phyloP scores from a whole-genome alignment of 2,329 filamentous ascomycete genomes.

The Mycosphaerella sp. region DNA sequence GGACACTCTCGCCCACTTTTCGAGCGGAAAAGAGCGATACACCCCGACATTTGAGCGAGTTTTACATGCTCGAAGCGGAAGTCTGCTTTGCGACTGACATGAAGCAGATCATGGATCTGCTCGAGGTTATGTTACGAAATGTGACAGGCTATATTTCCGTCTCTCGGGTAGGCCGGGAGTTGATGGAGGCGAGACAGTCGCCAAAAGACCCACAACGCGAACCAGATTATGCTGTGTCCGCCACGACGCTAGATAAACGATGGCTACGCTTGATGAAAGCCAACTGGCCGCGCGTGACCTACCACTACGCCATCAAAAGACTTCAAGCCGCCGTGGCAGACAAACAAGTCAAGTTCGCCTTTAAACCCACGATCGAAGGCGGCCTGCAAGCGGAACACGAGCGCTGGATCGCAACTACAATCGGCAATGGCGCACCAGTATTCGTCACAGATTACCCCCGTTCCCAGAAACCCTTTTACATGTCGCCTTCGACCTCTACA shows the following conservation, averaged over 20 bases:
- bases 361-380: slow-evolving; percentile 61
- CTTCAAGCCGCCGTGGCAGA: slow-evolving; percentile 50
- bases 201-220: slow-evolving; percentile 31
- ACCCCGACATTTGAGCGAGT: slow-evolving; percentile 87
- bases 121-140: slow-evolving; percentile 67
- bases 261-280: slow-evolving; percentile 50
- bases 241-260: slow-evolving; percentile 54
- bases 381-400: slow-evolving; percentile 90
- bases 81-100: slow-evolving; percentile 69
- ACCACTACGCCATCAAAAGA: slow-evolving; percentile 65
- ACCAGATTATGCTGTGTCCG: slow-evolving; percentile 35
- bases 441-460: slow-evolving; percentile 94
- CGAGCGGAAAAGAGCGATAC: slow-evolving; percentile 91
- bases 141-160: slow-evolving; percentile 46
- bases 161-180: slow-evolving; percentile 49
- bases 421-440: slow-evolving; percentile 59
- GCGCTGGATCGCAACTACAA: slow-evolving; percentile 67
- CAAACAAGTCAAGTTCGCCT: slow-evolving; percentile 52
- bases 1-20: slow-evolving; percentile 90
- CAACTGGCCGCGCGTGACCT: slow-evolving; percentile 80
- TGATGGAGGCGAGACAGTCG: slow-evolving; percentile 35
- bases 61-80: slow-evolving; percentile 98
- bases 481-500: slow-evolving; percentile 50
- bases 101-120: slow-evolving; percentile 65
- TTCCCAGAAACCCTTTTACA: slow-evolving; percentile 87